Evolutionary conservation across 768 basidiomycete species (phyloP), one percentile per base, ranked within the genome.

Genomic region (Trametes maxima): DNA sequence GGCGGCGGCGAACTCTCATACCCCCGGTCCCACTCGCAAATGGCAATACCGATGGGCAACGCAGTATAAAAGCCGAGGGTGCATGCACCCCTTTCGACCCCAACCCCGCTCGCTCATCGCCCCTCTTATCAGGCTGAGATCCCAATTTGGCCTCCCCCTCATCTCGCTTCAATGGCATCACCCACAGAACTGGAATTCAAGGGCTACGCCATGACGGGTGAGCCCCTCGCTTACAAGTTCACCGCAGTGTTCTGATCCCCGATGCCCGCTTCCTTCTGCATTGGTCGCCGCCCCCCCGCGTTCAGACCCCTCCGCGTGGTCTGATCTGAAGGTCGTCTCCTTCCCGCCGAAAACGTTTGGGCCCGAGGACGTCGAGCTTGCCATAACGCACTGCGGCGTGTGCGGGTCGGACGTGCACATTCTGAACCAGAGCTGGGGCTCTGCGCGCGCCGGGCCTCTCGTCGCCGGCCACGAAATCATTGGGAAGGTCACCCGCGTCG

Each of bases 341-440:
- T 83, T 82, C 71, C 66, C 81, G 67, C 84, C 85, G 14, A 87
- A 87, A 72, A 70, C 70, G 12, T 76, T 77, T 59, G 77, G 77
- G 5, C 80, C 84, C 24, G 76, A 80, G 63, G 86, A 88, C 66
- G 75, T 87, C 54, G 85, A 87, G 57, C 77, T 84, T 59, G 76
- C 79, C 53, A 80, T 83, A 56, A 78, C 79, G 25, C 80, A 76
- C 66, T 83, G 74, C 63, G 72, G 73, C 35, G 80, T 83, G 21
- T 85, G 84, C 62, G 83, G 79, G 42, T 80, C 80, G 11, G 85
- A 85, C 69, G 78, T 79, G 1, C 79, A 81, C 67, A 78, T 78
- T 35, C 67, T 78, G 52, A 75, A 75, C 14, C 73, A 74, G 24
- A 78, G 77, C 47, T 70, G 79, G 79, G 76, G 69, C 47, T 56